Conservation (phyloP, 148 eudicot genomes). For the Talinum fruticosum region DNA sequence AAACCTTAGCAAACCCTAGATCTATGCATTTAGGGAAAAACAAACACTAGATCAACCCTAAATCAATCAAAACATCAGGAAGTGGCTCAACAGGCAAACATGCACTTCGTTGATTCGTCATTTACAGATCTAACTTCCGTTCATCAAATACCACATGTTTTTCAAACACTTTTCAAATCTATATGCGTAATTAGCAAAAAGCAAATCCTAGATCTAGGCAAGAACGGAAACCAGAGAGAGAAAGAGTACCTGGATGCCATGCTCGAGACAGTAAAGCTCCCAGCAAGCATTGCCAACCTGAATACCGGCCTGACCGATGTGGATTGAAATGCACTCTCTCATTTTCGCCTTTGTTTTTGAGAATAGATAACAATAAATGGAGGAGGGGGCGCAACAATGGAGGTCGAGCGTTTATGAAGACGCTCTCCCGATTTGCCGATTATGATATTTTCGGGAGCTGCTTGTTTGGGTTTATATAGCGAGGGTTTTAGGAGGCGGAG, state of each 20-base stretch:
- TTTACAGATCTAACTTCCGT: too few species aligned
- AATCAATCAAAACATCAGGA: too few species aligned
- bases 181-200: too few species aligned
- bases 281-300: conserved; percentile 27
- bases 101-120: too few species aligned
- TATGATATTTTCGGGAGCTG: not conserved
- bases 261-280: conserved; percentile 33
- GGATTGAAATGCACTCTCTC: conserved; percentile 31
- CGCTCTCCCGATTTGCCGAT: conserved; percentile 27
- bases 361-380: not conserved
- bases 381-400: not conserved
- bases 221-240: not conserved
- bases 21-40: not conserved
- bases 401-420: conserved; percentile 42
- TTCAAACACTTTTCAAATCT: too few species aligned
- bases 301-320: conserved; percentile 27
- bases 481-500: not conserved
- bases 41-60: not conserved
- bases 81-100: too few species aligned
- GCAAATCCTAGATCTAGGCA: not conserved
- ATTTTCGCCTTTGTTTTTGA: not conserved
- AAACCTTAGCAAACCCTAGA: not conserved
- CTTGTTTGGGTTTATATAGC: conserved; percentile 12
- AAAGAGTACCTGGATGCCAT: conserved; percentile 25
- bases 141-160: too few species aligned